Conservation (phyloP, 1,139 yeast species). For the Kurtzmaniella quercitrusa region DNA sequence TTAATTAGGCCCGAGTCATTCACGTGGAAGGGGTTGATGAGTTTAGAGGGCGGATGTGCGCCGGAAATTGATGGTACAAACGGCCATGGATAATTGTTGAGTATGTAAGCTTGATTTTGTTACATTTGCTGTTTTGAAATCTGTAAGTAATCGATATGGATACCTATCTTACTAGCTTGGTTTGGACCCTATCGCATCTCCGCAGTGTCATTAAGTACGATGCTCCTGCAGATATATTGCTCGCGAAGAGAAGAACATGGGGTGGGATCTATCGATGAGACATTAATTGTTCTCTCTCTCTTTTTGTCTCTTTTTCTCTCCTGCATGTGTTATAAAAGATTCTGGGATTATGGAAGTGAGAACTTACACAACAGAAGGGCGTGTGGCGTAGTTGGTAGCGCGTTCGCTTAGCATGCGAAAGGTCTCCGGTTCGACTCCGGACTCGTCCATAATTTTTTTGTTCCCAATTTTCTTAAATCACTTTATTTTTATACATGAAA, state of each 20-base stretch:
- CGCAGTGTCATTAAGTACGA: not conserved
- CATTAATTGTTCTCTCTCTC: too few relatives aligned
- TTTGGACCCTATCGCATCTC: not conserved
- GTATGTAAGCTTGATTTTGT: too few relatives aligned
- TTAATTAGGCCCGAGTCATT: not conserved
- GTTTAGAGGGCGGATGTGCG: too few relatives aligned
- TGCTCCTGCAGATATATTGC: not conserved
- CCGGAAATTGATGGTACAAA: too few relatives aligned
- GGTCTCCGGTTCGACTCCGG: constrained; percentile 91
- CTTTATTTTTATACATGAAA: too few relatives aligned
- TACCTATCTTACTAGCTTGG: not conserved
- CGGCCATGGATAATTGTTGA: too few relatives aligned
- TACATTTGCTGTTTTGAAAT: too few relatives aligned
- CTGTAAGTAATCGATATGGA: too few relatives aligned
- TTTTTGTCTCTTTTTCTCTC: too few relatives aligned
- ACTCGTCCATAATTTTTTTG: constrained; percentile 61
- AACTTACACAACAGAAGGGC: constrained; percentile 40
- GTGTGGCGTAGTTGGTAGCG: constrained; percentile 94
- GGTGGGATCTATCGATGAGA: too few relatives aligned
- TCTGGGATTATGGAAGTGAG: not conserved
- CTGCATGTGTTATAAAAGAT: not conserved
- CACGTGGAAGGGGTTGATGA: not conserved
- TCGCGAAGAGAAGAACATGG: not conserved
- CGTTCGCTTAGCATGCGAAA: constrained; percentile 88
- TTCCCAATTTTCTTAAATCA: not conserved